phyloP scores from a whole-genome alignment of 805 yeast species.

The Zygosaccharomyces gambellarensis region DNA sequence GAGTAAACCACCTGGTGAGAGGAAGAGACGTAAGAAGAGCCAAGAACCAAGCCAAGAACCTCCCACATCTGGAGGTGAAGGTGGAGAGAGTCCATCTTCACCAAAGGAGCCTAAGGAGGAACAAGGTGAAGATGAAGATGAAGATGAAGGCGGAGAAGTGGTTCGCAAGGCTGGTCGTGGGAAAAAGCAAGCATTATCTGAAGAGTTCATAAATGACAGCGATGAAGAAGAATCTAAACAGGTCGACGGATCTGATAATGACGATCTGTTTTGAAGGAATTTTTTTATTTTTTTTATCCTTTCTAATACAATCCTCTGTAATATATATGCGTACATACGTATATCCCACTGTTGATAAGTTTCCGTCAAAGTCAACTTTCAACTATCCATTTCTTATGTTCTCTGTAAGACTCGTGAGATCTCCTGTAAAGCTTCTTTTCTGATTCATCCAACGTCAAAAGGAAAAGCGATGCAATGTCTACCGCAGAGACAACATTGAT shows the following conservation, averaged over 20 bases:
- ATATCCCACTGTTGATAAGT: background rate
- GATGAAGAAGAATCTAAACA: slow-evolving; percentile 32
- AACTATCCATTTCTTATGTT: slow-evolving; percentile 40
- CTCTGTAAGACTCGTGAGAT: slow-evolving; percentile 48
- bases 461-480: slow-evolving; percentile 39
- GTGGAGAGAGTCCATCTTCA: slow-evolving; percentile 13
- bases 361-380: slow-evolving; percentile 4
- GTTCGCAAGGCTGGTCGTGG: slow-evolving; percentile 21
- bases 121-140: slow-evolving; percentile 16
- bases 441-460: slow-evolving; percentile 67
- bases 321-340: slow-evolving; percentile 1
- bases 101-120: slow-evolving; percentile 14
- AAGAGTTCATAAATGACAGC: slow-evolving; percentile 42
- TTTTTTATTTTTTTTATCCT: no score
- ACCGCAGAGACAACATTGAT: slow-evolving; percentile 16
- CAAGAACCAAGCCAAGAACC: slow-evolving; percentile 6
- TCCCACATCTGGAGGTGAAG: slow-evolving; percentile 6
- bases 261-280: slow-evolving; percentile 17
- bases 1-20: slow-evolving; percentile 33
- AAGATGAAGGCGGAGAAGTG: slow-evolving; percentile 30
- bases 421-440: slow-evolving; percentile 57
- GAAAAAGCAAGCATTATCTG: slow-evolving; percentile 31
- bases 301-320: background rate
- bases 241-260: slow-evolving; percentile 12
- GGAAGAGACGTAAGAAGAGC: slow-evolving; percentile 22